Conservation (phyloP, 768 basidiomycete species). For the Gloeostereum incarnatum region DNA sequence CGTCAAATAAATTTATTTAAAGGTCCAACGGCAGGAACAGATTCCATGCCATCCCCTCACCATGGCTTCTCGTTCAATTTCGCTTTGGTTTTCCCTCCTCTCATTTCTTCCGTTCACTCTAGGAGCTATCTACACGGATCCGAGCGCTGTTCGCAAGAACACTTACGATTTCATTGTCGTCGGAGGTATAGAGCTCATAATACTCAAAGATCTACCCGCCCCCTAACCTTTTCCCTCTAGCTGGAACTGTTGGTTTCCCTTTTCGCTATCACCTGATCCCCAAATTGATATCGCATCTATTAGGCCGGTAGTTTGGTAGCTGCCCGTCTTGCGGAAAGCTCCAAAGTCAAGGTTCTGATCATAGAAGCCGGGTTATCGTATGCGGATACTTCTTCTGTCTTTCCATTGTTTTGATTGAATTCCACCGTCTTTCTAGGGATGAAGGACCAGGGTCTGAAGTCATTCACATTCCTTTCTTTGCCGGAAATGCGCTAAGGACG, state of each 20-base stretch:
- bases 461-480: conserved; percentile 1
- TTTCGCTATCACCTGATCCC: too few relatives aligned
- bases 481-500: conserved; percentile 2
- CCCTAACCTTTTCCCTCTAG: too few relatives aligned
- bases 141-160: too few relatives aligned
- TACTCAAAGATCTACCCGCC: not conserved
- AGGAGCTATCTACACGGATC: too few relatives aligned
- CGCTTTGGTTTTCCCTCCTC: too few relatives aligned
- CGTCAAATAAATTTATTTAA: too few relatives aligned
- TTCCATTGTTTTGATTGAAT: not conserved
- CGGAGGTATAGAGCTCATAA: conserved; percentile 1
- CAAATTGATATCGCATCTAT: not conserved
- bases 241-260: too few relatives aligned
- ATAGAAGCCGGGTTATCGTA: conserved; percentile 14
- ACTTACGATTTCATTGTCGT: conserved; percentile 8
- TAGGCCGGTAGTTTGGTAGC: conserved; percentile 11
- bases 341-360: conserved; percentile 9
- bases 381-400: too few relatives aligned
- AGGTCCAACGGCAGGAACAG: too few relatives aligned
- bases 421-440: not conserved
- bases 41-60: too few relatives aligned
- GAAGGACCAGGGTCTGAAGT: not conserved
- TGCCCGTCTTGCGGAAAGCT: conserved; percentile 12
- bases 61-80: too few relatives aligned
- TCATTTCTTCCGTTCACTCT: too few relatives aligned